Base-by-base conservation (phyloP, 768 basidiomycete species). In the Trametes coccinea region DNA sequence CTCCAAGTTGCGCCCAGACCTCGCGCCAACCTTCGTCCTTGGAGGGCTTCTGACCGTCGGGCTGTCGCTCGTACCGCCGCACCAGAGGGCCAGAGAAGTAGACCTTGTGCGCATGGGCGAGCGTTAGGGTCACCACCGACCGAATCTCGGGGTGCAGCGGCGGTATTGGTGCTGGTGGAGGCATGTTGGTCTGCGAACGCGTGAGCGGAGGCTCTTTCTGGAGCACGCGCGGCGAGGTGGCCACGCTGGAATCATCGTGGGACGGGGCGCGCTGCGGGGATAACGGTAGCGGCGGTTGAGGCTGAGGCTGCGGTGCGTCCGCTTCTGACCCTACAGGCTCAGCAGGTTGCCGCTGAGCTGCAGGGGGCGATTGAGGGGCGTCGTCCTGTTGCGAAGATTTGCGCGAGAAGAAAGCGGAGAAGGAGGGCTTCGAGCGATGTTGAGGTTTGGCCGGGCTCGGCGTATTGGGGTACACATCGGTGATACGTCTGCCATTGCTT, bases 1-100 rank as follows among this genome's bases (percentile, higher is more conserved):
- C 94, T 52, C 90, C 88, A 37, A 95, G 79, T 75, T 95, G 93
- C 1, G 88, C 93, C 91, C 92, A 95, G 14, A 95, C 88, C 16
- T 93, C 86, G 10, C 80, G 80, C 90, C 93, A 93, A 1, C 86
- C 85, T 3, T 90, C 90, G 68, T 92, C 89, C 69, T 88, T 89
- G 61, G 75, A 69, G 3, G 88, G 84, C 61, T 79, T 81, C 66
- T 86, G 81, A 22, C 92, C 90, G 71, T 92, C 89, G 0, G 92
- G 78, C 63, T 86, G 84, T n/a, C 88, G 83, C 72, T 94, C 92
- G 63, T 91, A 79, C 31, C 83, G 80, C 53, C 90, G 87, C 14
- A 92, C 78, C 17, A 95, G 84, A 13, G 89, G 90, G 9, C 92
- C 92, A 4, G 91, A 93, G 75, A 88, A 92, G 74, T 94, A 94